Evolutionary conservation across 2,329 filamentous ascomycete genomes (phyloP).

Genomic region (Trichoderma aggressivum): DNA sequence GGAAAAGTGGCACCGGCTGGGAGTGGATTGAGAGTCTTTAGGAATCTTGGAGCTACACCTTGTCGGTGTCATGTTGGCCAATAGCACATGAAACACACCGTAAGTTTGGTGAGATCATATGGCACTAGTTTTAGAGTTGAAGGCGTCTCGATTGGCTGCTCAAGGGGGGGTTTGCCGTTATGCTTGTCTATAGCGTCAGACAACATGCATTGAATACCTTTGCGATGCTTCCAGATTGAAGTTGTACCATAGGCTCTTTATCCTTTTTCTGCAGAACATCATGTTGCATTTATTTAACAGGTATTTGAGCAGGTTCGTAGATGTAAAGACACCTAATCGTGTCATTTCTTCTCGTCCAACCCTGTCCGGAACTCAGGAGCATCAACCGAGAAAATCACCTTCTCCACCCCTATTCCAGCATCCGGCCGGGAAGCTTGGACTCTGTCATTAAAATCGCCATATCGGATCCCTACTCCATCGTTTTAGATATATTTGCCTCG

Average conservation of each 20-base stretch:
- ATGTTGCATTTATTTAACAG: not conserved
- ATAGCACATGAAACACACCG: slow-evolving; percentile 9
- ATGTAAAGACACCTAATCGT: not conserved
- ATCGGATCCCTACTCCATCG: slow-evolving; percentile 2
- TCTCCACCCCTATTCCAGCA: not conserved
- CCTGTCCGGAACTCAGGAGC: slow-evolving; percentile 3
- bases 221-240: not conserved
- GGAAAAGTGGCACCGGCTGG: not conserved
- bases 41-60: not conserved
- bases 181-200: not conserved
- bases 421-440: not conserved
- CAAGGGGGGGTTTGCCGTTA: not conserved
- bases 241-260: not conserved
- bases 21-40: not conserved
- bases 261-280: not conserved
- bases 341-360: not conserved
- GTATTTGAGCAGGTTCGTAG: not conserved
- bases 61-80: not conserved
- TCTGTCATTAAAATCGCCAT: not conserved
- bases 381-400: not conserved
- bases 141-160: not conserved
- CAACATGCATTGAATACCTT: not conserved
- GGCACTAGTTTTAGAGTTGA: not conserved
- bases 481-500: slow-evolving; percentile 15
- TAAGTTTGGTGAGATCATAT: not conserved